Evolutionary conservation across 164 flowering plant genomes (phyloP), one percentile per base, ranked within the genome.

Genomic region (grape (Vitis vinifera)): DNA sequence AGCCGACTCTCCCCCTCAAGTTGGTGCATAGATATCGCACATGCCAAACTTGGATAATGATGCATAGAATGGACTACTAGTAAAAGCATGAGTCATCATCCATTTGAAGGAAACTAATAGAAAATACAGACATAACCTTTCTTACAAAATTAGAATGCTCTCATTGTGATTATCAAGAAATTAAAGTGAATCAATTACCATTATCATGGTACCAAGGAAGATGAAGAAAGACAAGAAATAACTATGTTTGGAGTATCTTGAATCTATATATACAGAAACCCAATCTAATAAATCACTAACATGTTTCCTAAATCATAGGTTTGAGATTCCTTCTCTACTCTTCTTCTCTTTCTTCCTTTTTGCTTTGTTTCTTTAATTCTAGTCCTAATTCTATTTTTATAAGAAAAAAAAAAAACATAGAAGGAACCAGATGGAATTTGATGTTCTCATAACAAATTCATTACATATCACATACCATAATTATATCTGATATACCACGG

Each of bases 401-500:
- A 23, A 23, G 12, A 15, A 16, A 2, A 47, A 47, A 16, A 9
- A 27, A 63, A n/a, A 49, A 9, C 16, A 6, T 63, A 10, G 52
- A 31, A 23, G 27, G 27, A 23, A 23, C 27, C 27, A 23, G 27
- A 23, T 23, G 27, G 27, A 23, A 23, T 23, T 23, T 23, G 27
- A 23, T 19, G 10, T 51, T 58, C 37, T 49, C 47, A 27, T 19
- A 49, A 52, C 11, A 23, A 15, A 10, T 30, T 59, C 10, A 9
- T 2, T 15, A 66, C 17, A 66, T 14, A 48, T 48, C 31, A 51
- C 84, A 67, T 90, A 93, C 98, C 91, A 88, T 93, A 68, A 93
- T 93, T 75, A 93, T 93, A 68, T 93, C 98, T 71, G 98, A 93
- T 65, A 93, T 91, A 53, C 98, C 98, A 81, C 98, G 97, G 65